A percentile compares a stretch with the other conserved stretches of the same genome.
Conservation (phyloP, 495 filamentous ascomycete species). For the Cercophora newfieldiana region DNA sequence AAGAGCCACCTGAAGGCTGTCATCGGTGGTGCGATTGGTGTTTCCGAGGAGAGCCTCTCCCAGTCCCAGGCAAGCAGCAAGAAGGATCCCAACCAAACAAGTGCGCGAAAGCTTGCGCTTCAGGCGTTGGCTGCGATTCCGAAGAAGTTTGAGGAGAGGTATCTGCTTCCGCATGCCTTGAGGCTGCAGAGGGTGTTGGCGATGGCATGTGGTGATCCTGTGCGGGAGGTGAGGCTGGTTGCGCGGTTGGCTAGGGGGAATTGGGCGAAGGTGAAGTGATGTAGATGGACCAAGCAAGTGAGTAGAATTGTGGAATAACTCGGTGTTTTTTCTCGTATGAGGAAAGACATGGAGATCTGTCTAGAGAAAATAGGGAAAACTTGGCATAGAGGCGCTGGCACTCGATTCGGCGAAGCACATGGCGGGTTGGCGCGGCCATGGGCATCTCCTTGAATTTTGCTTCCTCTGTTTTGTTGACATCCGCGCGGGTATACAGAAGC, state of each 20-base stretch:
- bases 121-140: conserved; percentile 43
- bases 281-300: no score
- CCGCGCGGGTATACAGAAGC: no score
- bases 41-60: conserved; percentile 30
- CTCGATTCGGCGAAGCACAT: no score
- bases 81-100: not conserved
- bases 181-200: conserved; percentile 42
- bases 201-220: conserved; percentile 45
- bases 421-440: no score
- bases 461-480: no score
- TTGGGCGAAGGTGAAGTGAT: conserved; percentile 36
- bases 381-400: no score
- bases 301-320: no score
- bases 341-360: no score
- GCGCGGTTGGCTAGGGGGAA: conserved; percentile 43
- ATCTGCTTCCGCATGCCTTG: conserved; percentile 36
- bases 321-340: no score
- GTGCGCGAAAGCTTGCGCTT: conserved; percentile 36
- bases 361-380: no score
- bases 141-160: conserved; percentile 40
- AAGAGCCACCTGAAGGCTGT: conserved; percentile 39
- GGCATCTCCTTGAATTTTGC: no score
- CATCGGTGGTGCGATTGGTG: conserved; percentile 31
- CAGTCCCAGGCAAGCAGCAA: conserved; percentile 18
- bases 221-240: conserved; percentile 43